phyloP scores from a whole-genome alignment of 148 eudicot genomes.

The Spergularia bocconei region DNA sequence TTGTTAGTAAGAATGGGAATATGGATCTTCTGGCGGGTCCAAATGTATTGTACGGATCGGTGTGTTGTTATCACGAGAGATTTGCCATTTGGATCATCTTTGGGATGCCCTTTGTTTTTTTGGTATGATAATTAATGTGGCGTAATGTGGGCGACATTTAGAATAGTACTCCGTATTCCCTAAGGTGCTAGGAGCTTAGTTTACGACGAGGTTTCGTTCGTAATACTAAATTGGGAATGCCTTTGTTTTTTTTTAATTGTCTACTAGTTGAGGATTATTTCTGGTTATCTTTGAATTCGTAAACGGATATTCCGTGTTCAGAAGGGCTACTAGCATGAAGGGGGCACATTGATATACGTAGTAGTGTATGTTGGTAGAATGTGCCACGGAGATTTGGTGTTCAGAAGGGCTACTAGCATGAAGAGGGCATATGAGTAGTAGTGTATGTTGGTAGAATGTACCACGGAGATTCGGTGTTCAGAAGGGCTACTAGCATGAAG shows the following conservation, averaged over 20 bases:
- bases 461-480: not conserved
- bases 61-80: not conserved
- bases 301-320: not conserved
- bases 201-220: not conserved
- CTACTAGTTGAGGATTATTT: not conserved
- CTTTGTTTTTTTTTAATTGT: not conserved
- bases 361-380: too few species aligned
- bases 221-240: not conserved
- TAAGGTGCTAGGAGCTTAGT: not conserved
- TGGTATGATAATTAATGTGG: conserved; percentile 1
- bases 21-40: conserved; percentile 7
- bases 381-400: too few species aligned
- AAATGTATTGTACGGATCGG: not conserved
- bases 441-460: too few species aligned
- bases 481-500: too few species aligned
- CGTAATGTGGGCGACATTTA: not conserved
- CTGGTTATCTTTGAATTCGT: not conserved
- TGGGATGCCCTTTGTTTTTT: too few species aligned
- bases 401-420: too few species aligned
- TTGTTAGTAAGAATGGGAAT: not conserved
- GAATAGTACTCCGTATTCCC: not conserved
- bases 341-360: too few species aligned
- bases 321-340: too few species aligned
- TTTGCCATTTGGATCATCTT: conserved; percentile 2
- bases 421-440: too few species aligned